These are phyloP conservation scores for Escallonia rubra DNA, from an alignment of 129 eudicot species.

Conservation along the genomic window DNA sequence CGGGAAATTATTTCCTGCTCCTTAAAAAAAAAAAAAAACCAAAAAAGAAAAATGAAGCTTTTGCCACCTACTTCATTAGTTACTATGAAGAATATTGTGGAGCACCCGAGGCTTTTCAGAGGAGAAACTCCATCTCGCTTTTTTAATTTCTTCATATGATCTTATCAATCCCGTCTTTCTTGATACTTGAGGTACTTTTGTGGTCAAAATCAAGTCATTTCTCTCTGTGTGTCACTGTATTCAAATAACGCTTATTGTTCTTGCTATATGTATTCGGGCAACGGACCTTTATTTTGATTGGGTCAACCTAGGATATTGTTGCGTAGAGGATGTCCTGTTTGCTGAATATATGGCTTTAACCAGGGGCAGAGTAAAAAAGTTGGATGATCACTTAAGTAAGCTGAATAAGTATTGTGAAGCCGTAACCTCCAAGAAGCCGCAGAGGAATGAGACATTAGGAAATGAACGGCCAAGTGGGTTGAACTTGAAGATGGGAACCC, in stretches of 20 bases:
- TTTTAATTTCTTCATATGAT: not conserved
- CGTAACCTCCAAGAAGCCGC: constrained; percentile 58
- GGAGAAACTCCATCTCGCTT: too few species aligned
- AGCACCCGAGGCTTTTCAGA: too few species aligned
- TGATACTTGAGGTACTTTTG: not conserved
- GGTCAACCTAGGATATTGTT: not conserved
- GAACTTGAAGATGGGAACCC: constrained; percentile 65
- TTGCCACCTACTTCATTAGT: too few species aligned
- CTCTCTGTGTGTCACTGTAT: not conserved
- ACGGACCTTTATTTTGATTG: too few species aligned
- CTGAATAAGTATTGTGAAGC: constrained; percentile 60
- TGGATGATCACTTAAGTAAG: constrained; percentile 67
- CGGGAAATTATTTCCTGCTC: too few species aligned
- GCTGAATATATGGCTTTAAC: constrained; percentile 11
- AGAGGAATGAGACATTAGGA: constrained; percentile 44
- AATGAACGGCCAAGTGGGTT: constrained; percentile 69
- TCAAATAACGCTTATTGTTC: constrained; percentile 1
- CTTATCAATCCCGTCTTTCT: not conserved
- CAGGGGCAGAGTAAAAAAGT: constrained; percentile 72
- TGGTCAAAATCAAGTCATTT: not conserved
- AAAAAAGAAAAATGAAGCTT: too few species aligned
- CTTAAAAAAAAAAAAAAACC: too few species aligned
- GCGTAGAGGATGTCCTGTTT: not conserved
- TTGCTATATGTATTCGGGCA: not conserved
- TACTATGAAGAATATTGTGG: too few species aligned